Conservation (phyloP, 2,329 filamentous ascomycete species). For the Fusarium transvaalense region DNA sequence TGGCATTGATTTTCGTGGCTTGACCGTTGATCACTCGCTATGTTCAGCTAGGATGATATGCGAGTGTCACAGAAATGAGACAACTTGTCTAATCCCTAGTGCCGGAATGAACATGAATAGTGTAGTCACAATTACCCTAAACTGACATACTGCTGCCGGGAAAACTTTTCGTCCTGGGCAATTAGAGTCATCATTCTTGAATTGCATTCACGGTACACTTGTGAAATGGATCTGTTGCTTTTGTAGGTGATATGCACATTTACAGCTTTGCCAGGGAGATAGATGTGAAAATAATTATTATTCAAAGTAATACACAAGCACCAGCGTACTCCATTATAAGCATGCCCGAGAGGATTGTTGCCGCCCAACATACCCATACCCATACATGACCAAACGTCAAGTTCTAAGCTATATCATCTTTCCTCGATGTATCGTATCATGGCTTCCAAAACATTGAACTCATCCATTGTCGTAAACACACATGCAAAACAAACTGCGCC, state of each 20-base stretch:
- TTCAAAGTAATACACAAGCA: conserved; percentile 21
- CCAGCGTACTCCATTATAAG: conserved; percentile 39
- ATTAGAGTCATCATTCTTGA: not conserved
- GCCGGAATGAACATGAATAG: conserved; percentile 6
- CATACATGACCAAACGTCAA: conserved; percentile 35
- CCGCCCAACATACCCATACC: conserved; percentile 23
- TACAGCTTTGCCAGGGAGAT: not conserved
- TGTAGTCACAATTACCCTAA: not conserved
- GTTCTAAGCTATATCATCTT: conserved; percentile 42
- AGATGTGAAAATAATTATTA: conserved; percentile 9
- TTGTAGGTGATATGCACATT: not conserved
- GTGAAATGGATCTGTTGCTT: not conserved
- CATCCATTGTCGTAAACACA: conserved; percentile 51
- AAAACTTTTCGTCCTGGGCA: not conserved
- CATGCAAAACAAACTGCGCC: conserved; percentile 13
- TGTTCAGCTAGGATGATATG: conserved; percentile 40
- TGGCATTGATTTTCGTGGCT: conserved; percentile 8
- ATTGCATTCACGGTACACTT: not conserved
- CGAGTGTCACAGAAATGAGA: no score
- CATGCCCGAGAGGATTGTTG: conserved; percentile 30
- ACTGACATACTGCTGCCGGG: not conserved
- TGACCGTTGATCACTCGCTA: conserved; percentile 21
- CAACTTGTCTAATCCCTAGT: no score
- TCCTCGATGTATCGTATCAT: conserved; percentile 39
- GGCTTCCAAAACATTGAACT: conserved; percentile 48